Percentiles rank a stretch among this genome's conserved stretches.
Conservation (phyloP, 192 early-diverging fungal genomes). For the Coemansia sp. region DNA sequence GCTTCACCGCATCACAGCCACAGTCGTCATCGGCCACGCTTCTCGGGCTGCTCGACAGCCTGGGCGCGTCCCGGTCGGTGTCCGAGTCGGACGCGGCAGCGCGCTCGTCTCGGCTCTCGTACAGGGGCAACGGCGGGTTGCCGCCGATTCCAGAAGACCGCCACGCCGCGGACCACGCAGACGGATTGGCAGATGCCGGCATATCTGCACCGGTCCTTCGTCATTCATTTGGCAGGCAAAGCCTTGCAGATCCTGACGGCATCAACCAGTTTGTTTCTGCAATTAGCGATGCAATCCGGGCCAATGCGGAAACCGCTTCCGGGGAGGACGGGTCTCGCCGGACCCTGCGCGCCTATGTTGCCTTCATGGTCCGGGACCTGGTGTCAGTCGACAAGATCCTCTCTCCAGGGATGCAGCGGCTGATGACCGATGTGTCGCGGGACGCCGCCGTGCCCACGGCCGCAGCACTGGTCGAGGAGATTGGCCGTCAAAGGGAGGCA, state of each 20-base stretch:
- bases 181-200: neutral
- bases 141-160: conserved; percentile 11
- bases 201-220: no score
- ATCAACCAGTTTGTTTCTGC: conserved; percentile 30
- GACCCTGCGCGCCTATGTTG: conserved; percentile 27
- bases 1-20: neutral
- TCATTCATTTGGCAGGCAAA: no score
- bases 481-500: conserved; percentile 13
- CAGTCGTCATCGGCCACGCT: conserved; percentile 6
- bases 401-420: conserved; percentile 38
- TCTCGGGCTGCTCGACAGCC: conserved; percentile 17
- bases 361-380: conserved; percentile 43
- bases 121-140: neutral
- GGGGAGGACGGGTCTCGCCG: conserved; percentile 3
- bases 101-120: neutral
- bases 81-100: neutral
- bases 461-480: conserved; percentile 20
- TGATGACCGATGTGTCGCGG: conserved; percentile 22
- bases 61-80: conserved; percentile 3
- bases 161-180: neutral
- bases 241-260: conserved; percentile 10
- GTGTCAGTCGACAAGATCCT: conserved; percentile 31
- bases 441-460: conserved; percentile 15
- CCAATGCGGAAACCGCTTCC: conserved; percentile 3
- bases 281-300: conserved; percentile 32